Evolutionary conservation across 768 basidiomycete genomes (phyloP).

Genomic region (Leccinum arenicola): DNA sequence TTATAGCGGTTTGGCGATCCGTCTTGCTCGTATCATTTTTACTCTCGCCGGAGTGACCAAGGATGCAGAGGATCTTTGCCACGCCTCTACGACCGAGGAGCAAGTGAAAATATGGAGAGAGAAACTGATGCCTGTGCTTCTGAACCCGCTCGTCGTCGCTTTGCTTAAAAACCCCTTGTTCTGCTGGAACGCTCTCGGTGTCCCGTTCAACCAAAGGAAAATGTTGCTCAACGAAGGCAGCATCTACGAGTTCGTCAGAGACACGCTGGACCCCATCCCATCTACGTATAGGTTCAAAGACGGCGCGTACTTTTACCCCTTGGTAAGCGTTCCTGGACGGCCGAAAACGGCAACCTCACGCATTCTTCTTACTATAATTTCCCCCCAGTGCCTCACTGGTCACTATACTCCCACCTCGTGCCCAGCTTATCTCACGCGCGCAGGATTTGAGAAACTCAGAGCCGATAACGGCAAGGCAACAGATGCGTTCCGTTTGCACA

Average conservation of each 20-base stretch:
- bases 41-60: constrained; percentile 53
- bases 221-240: constrained; percentile 55
- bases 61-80: constrained; percentile 55
- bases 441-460: constrained; percentile 57
- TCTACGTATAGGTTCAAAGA: constrained; percentile 51
- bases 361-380: neutral
- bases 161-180: constrained; percentile 44
- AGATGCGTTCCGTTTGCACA: constrained; percentile 66
- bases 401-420: constrained; percentile 57
- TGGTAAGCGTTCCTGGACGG: constrained; percentile 33
- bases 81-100: constrained; percentile 48
- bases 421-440: constrained; percentile 61
- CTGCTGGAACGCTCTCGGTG: constrained; percentile 79
- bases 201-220: constrained; percentile 65
- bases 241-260: constrained; percentile 47
- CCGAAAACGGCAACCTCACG: neutral
- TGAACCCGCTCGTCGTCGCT: constrained; percentile 55
- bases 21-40: constrained; percentile 58
- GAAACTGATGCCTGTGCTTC: constrained; percentile 57
- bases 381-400: constrained; percentile 41
- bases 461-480: constrained; percentile 42
- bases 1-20: constrained; percentile 66
- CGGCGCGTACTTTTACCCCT: constrained; percentile 65
- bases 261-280: constrained; percentile 50
- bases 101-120: constrained; percentile 63